Evolutionary conservation across 2,329 filamentous ascomycete species (phyloP), one percentile per base, ranked within the genome.

Genomic region (Sphaerostilbella broomeana): DNA sequence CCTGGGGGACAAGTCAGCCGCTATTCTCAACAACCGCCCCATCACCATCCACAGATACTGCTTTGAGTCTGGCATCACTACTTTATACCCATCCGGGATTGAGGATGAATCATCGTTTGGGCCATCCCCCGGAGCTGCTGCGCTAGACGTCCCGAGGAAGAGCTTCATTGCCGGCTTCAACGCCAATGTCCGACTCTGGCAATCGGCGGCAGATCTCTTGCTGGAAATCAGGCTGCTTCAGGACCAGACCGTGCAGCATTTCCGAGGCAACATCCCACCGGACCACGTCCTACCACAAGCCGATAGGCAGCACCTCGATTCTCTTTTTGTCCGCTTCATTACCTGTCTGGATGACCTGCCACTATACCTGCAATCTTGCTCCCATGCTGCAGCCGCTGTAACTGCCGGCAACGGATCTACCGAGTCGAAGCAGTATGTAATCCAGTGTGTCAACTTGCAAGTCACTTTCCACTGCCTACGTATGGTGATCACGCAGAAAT

Each of bases 21-120:
- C 60, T 0, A 58, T 64, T 7, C 42, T 65, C 5, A 67, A 67
- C 35, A 60, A 61, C 4, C 57, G 62, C 0, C 64, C 65, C 3
- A 67, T 68, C 4, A 67, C 64, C 0, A 60, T 69, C 9, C 64
- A 68, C 46, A 61, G 64, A 30, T 65, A 60, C 43, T 67, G 59
- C 1, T 64, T 67, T 34, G 59, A 65, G 18, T 51, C 55, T 1
- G 62, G 60, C 6, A 65, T 68, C 15, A 65, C 62, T 0, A 62
- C 60, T 0, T 45, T 50, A 1, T 62, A 60, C 29, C 59, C 59
- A 1, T 52, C 53, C 2, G 59, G 57, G 4, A 53, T 59, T 7
- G 53, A 59, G 6, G 50, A 55, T 4, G 49, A 53, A n/a, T 47
- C 46, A 0, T 42, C 38, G 0, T 48, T 42, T 17, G 41, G 29